These are phyloP conservation scores for Atkinsonella hypoxylon DNA, from an alignment of 2,329 filamentous ascomycete genomes.

Conservation along the genomic window DNA sequence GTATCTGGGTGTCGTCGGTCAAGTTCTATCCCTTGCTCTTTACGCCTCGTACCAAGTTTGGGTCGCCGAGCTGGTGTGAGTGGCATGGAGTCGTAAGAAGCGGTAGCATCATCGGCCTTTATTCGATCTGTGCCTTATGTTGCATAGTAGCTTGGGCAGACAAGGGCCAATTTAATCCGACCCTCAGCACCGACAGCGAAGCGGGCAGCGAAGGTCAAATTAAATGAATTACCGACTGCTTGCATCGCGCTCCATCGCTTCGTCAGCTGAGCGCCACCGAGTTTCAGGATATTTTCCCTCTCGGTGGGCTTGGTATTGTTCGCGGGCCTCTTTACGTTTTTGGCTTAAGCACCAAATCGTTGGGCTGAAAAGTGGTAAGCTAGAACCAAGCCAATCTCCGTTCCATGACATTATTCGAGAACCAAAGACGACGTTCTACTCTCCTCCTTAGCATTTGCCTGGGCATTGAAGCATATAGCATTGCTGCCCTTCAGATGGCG, in stretches of 20 bases:
- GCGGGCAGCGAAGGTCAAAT: too few species aligned
- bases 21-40: too few species aligned
- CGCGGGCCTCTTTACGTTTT: not conserved
- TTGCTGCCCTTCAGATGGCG: constrained; percentile 20
- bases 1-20: too few species aligned
- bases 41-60: not conserved
- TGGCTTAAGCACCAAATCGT: not conserved
- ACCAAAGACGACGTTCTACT: not conserved
- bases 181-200: too few species aligned
- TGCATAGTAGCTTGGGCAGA: not conserved
- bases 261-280: not conserved
- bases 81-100: not conserved
- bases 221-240: too few species aligned
- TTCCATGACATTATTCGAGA: not conserved
- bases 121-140: constrained; percentile 1
- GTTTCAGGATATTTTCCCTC: not conserved
- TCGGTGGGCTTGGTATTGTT: constrained; percentile 1
- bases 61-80: not conserved
- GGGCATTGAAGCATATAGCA: not conserved
- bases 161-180: too few species aligned
- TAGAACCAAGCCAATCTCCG: not conserved
- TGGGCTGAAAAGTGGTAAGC: not conserved
- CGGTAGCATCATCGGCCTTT: not conserved
- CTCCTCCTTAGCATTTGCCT: not conserved
- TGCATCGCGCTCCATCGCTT: not conserved